Conservation (phyloP, 805 yeast species). For the Metschnikowia lochheadii region DNA sequence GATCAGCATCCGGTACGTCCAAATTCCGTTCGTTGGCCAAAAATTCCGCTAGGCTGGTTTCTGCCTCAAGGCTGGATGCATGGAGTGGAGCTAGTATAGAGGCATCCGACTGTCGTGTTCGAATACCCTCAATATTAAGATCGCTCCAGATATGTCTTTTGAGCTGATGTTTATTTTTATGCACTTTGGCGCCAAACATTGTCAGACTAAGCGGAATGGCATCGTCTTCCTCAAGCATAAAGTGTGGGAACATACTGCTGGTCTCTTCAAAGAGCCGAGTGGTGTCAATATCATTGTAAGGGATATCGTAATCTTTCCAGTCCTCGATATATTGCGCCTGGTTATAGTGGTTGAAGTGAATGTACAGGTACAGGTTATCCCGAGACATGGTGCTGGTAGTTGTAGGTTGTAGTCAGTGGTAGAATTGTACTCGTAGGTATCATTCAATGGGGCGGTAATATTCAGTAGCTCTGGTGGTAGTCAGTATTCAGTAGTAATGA, state of each 20-base stretch:
- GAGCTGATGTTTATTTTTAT: conserved; percentile 28
- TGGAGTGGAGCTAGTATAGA: conserved; percentile 31
- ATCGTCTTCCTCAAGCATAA: conserved; percentile 34
- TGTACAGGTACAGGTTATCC: conserved; percentile 23
- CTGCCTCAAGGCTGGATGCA: conserved; percentile 12
- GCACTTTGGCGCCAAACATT: conserved; percentile 36
- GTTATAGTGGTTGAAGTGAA: conserved; percentile 37
- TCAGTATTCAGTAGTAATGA: too few species aligned
- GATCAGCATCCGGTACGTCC: conserved; percentile 24
- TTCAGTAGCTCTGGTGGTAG: too few species aligned
- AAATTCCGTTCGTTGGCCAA: conserved; percentile 29
- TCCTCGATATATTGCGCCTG: conserved; percentile 39
- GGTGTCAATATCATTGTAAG: conserved; percentile 42
- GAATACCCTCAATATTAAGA: conserved; percentile 26
- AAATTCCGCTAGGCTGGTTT: conserved; percentile 29
- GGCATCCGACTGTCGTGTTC: conserved; percentile 24
- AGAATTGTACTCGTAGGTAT: too few species aligned
- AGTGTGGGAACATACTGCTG: conserved; percentile 32
- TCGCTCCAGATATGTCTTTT: conserved; percentile 37
- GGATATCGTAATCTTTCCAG: conserved; percentile 39
- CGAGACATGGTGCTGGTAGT: conserved; percentile 4
- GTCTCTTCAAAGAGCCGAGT: conserved; percentile 35
- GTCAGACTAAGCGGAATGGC: conserved; percentile 33
- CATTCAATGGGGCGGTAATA: too few species aligned
- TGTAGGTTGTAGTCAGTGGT: too few species aligned